Evolutionary conservation across 306 rosid genomes (phyloP).

Genomic region (Gynostemma pentaphyllum): DNA sequence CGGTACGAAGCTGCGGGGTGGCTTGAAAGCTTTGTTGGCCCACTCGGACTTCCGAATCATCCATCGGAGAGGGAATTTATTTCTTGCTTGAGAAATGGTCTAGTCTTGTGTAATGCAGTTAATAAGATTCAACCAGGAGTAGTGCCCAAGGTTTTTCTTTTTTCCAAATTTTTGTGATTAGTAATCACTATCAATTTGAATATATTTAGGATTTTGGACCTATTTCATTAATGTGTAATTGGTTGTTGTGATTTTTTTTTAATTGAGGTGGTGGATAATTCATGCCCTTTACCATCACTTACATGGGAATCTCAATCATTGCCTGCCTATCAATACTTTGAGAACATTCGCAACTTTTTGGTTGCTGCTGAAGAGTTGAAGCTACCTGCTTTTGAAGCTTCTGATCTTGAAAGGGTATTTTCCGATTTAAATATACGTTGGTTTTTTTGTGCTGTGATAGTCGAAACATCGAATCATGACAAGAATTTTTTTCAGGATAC

Average conservation of each 20-base stretch:
- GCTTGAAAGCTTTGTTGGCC: slow-evolving; percentile 73
- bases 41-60: slow-evolving; percentile 47
- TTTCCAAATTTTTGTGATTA: too few relatives aligned
- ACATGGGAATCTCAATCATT: slow-evolving; percentile 64
- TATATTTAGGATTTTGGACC: neutral
- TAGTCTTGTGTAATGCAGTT: slow-evolving; percentile 65
- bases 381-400: slow-evolving; percentile 86
- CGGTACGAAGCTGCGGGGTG: slow-evolving; percentile 76
- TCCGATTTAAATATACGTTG: neutral
- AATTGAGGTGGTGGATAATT: slow-evolving; percentile 75
- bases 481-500: slow-evolving; percentile 43
- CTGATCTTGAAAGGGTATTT: slow-evolving; percentile 80
- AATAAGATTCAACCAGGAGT: slow-evolving; percentile 90
- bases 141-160: slow-evolving; percentile 78
- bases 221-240: neutral
- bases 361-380: slow-evolving; percentile 57
- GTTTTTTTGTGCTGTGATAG: neutral
- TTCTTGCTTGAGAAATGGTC: slow-evolving; percentile 90
- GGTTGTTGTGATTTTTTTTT: neutral
- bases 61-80: slow-evolving; percentile 79
- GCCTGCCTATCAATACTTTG: slow-evolving; percentile 93
- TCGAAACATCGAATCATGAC: neutral
- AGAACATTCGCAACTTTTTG: slow-evolving; percentile 80
- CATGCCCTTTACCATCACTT: slow-evolving; percentile 31
- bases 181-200: neutral